Evolutionary conservation across 2,329 filamentous ascomycete species (phyloP).

Genomic region (Trichoderma atrobrunneum): DNA sequence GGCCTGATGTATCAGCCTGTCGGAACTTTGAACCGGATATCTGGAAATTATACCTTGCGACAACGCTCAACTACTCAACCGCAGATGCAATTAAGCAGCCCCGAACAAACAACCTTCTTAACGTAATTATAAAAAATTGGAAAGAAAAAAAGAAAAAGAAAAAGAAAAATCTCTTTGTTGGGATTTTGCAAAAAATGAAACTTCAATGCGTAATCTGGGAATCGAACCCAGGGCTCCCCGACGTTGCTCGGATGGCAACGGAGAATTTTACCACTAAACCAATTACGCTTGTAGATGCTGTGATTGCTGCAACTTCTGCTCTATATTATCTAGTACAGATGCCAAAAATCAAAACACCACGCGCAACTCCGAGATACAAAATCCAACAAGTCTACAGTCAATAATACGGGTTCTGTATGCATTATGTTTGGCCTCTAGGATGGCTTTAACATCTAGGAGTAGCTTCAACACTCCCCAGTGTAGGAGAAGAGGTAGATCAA

Average conservation of each 20-base stretch:
- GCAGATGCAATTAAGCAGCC: not conserved
- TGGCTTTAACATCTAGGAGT: rapidly evolving
- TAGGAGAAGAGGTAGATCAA: not conserved
- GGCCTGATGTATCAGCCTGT: not conserved
- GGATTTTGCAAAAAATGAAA: not conserved
- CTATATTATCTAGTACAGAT: no score
- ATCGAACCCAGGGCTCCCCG: constrained; percentile 26
- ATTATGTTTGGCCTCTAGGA: not conserved
- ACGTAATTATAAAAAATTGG: not conserved
- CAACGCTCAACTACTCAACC: not conserved
- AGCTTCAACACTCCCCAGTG: not conserved
- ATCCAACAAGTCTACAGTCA: not conserved
- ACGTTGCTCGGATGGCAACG: constrained; percentile 25
- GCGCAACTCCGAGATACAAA: not conserved
- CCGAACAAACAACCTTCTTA: rapidly evolving
- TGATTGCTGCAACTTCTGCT: not conserved
- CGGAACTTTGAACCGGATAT: no score
- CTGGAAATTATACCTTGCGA: not conserved
- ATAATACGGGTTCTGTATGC: not conserved
- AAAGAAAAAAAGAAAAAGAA: constrained; percentile 2
- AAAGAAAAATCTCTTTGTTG: no score
- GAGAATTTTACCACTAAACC: constrained; percentile 28
- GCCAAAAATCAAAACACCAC: not conserved
- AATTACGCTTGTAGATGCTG: constrained; percentile 20
- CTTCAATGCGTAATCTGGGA: constrained; percentile 24